Conservation (phyloP, 1,139 yeast species). For the Geotrichum candidum region DNA sequence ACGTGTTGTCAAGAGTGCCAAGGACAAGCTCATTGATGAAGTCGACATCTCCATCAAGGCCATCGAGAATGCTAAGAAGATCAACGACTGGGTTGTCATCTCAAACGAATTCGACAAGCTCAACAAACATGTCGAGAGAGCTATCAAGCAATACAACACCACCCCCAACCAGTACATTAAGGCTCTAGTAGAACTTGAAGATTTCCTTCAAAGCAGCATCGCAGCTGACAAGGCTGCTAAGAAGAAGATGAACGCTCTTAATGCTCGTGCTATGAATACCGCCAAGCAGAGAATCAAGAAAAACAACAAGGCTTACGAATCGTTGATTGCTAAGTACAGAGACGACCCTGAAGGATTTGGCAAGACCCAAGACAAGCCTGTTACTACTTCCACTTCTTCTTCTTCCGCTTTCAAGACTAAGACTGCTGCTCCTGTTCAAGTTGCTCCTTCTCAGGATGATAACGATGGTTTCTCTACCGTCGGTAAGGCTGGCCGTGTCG, state of each 20-base stretch:
- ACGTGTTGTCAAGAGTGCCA: slow-evolving; percentile 87
- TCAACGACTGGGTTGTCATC: slow-evolving; percentile 75
- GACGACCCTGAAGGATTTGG: slow-evolving; percentile 71
- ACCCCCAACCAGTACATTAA: slow-evolving; percentile 70
- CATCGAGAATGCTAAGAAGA: slow-evolving; percentile 63
- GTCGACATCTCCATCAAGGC: slow-evolving; percentile 61
- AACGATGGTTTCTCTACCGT: slow-evolving; percentile 40
- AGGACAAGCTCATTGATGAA: slow-evolving; percentile 87
- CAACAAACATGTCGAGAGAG: slow-evolving; percentile 58
- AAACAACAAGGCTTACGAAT: slow-evolving; percentile 61
- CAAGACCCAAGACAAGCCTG: slow-evolving; percentile 43
- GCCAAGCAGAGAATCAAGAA: slow-evolving; percentile 85
- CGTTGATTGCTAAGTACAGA: slow-evolving; percentile 54
- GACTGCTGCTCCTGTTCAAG: slow-evolving; percentile 18
- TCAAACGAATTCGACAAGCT: slow-evolving; percentile 72
- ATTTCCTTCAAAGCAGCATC: slow-evolving; percentile 51
- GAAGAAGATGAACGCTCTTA: slow-evolving; percentile 75
- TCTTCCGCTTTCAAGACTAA: slow-evolving; percentile 16
- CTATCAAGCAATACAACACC: slow-evolving; percentile 63
- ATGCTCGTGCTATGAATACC: slow-evolving; percentile 82
- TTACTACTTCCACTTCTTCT: slow-evolving; percentile 30
- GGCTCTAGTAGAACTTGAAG: slow-evolving; percentile 68
- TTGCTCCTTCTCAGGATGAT: slow-evolving; percentile 27
- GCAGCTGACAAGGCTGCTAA: slow-evolving; percentile 53
- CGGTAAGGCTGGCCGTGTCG: slow-evolving; percentile 39